A percentile compares a stretch with the other conserved stretches of the same genome.
These are phyloP conservation scores for Sphagnum magellanicum DNA, from an alignment of 228 moss, liverwort and hornwort genomes.

Conservation along the genomic window DNA sequence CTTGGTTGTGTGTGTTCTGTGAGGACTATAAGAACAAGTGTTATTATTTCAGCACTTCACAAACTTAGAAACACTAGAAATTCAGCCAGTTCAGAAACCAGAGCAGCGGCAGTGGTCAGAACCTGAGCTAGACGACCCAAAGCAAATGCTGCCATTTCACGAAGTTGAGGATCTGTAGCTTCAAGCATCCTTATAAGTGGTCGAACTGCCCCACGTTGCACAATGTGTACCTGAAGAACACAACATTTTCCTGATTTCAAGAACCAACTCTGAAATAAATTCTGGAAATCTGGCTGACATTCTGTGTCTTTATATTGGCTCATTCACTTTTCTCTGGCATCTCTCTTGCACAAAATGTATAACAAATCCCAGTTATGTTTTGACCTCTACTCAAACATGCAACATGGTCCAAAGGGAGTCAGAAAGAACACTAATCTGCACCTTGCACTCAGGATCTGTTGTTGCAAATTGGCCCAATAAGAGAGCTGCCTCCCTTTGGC, in stretches of 20 bases:
- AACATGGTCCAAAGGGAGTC: not conserved
- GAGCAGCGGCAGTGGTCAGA: conserved; percentile 26
- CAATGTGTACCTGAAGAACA: conserved; percentile 79
- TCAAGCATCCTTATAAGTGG: conserved; percentile 97
- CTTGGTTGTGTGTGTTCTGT: conserved; percentile 99
- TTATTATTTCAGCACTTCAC: conserved; percentile 19
- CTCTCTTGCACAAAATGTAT: not conserved
- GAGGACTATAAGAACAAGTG: conserved; percentile 82
- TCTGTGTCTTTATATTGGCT: too few species aligned
- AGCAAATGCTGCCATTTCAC: conserved; percentile 99
- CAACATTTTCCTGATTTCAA: not conserved
- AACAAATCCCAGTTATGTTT: not conserved
- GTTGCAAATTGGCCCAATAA: conserved; percentile 95
- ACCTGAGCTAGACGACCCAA: conserved; percentile 99
- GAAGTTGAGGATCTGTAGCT: conserved; percentile 91
- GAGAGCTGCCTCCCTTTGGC: conserved; percentile 95
- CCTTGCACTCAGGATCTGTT: conserved; percentile 99
- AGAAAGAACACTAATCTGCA: conserved; percentile 2
- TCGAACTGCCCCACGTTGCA: conserved; percentile 92
- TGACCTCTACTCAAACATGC: too few species aligned
- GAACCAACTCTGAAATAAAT: too few species aligned
- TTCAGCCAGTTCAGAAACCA: not conserved
- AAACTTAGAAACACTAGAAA: too few species aligned
- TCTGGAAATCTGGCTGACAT: too few species aligned
- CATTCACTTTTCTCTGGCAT: too few species aligned